Evolutionary conservation across 352 stramenopile genomes (phyloP).

Genomic region (Hyaloperonospora arabidopsidis): DNA sequence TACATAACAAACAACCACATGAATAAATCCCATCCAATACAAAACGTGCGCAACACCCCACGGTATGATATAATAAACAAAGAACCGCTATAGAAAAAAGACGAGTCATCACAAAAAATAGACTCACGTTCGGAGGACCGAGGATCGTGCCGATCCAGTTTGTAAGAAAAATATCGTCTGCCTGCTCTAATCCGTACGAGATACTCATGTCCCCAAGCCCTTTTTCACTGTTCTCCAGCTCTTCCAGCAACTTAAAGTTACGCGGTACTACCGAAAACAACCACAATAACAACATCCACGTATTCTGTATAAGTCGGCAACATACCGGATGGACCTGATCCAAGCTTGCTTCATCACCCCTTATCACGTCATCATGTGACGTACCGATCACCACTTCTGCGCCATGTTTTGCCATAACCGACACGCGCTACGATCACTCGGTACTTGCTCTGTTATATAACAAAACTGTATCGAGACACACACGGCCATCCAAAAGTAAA

Average conservation of each 20-base stretch:
- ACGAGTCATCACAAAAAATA: conserved; percentile 2
- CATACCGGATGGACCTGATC: too few species aligned
- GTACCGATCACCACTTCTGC: conserved; percentile 75
- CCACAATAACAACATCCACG: background rate
- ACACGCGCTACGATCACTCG: conserved; percentile 10
- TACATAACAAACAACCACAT: too few species aligned
- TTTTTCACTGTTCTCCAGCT: conserved; percentile 89
- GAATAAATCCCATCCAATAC: too few species aligned
- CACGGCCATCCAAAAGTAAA: too few species aligned
- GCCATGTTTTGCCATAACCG: conserved; percentile 63
- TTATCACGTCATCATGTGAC: conserved; percentile 1
- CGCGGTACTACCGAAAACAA: conserved; percentile 56
- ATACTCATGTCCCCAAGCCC: conserved; percentile 91
- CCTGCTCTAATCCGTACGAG: conserved; percentile 92
- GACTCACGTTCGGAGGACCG: conserved; percentile 88
- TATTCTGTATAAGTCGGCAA: too few species aligned
- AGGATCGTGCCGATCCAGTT: conserved; percentile 98
- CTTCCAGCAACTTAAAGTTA: conserved; percentile 92
- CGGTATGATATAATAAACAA: too few species aligned
- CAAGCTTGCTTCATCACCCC: too few species aligned
- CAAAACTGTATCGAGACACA: background rate
- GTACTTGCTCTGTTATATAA: conserved; percentile 11
- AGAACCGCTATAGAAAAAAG: too few species aligned
- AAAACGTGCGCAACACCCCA: too few species aligned
- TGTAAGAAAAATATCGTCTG: conserved; percentile 96